Conservation (phyloP, 495 filamentous ascomycete species). For the Xylaria sp. region DNA sequence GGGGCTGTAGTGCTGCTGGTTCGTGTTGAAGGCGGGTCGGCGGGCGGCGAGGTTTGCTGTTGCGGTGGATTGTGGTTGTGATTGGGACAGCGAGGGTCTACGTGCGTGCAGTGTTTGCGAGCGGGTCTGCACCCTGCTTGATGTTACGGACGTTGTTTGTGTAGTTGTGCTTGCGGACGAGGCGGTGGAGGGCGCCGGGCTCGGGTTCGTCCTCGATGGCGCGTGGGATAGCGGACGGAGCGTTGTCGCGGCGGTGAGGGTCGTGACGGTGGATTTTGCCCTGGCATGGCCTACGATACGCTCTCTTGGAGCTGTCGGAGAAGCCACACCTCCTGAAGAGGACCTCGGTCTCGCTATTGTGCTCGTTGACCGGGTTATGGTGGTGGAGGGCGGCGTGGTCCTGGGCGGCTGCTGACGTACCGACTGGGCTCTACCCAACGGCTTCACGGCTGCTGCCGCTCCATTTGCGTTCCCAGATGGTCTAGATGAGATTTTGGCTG, state of each 20-base stretch:
- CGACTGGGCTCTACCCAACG: slow-evolving; percentile 33
- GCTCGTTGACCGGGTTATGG: slow-evolving; percentile 18
- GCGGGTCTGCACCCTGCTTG: slow-evolving; percentile 27
- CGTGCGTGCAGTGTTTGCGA: slow-evolving; percentile 27
- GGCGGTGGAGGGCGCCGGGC: slow-evolving; percentile 23
- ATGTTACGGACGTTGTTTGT: slow-evolving; percentile 18
- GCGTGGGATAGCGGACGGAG: slow-evolving; percentile 50
- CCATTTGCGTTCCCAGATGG: slow-evolving; percentile 14
- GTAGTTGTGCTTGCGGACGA: slow-evolving; percentile 30
- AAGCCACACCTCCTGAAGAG: slow-evolving; percentile 34
- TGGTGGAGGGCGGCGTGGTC: slow-evolving; percentile 25
- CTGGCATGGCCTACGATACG: slow-evolving; percentile 37
- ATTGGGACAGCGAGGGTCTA: not conserved
- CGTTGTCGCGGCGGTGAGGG: slow-evolving; percentile 49
- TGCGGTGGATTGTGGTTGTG: slow-evolving; percentile 14
- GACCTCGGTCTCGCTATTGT: slow-evolving; percentile 32
- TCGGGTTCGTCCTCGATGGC: slow-evolving; percentile 31
- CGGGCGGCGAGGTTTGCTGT: slow-evolving; percentile 37
- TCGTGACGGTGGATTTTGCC: slow-evolving; percentile 52
- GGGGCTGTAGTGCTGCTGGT: slow-evolving; percentile 74
- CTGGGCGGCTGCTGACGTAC: slow-evolving; percentile 33
- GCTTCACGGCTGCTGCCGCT: slow-evolving; percentile 28
- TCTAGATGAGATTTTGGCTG: slow-evolving; percentile 21
- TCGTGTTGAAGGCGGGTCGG: slow-evolving; percentile 66
- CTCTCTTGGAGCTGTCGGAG: slow-evolving; percentile 20